These are phyloP conservation scores for Nakazawaea molendinolei DNA, from an alignment of 805 yeast species.

Conservation along the genomic window DNA sequence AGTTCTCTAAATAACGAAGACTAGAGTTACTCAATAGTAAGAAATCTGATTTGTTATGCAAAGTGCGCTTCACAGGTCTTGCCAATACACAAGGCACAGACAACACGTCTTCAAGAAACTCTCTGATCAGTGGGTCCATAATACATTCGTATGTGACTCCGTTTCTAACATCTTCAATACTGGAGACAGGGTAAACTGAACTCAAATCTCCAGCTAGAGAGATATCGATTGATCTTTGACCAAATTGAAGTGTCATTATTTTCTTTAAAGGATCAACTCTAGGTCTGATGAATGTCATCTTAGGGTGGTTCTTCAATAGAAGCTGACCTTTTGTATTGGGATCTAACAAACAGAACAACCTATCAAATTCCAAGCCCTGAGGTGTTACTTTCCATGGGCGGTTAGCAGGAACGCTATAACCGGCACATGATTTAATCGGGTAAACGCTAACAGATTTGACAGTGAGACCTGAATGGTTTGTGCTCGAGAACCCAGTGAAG, in stretches of 20 bases:
- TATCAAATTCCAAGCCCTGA: conserved; percentile 32
- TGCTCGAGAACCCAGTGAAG: conserved; percentile 1
- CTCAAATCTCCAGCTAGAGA: conserved; percentile 2
- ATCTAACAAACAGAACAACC: conserved; percentile 31
- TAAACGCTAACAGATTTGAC: conserved; percentile 24
- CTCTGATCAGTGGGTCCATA: conserved; percentile 16
- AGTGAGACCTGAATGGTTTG: background rate
- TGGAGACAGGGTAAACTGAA: background rate
- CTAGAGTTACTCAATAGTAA: conserved; percentile 28
- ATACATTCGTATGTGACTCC: conserved; percentile 13
- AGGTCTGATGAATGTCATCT: conserved; percentile 31
- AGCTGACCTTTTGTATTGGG: conserved; percentile 21
- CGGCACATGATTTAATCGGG: conserved; percentile 39
- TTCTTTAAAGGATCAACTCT: conserved; percentile 15
- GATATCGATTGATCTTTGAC: background rate
- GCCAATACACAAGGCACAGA: conserved; percentile 31
- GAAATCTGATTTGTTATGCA: conserved; percentile 33
- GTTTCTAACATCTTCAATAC: conserved; percentile 1
- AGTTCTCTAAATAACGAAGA: conserved; percentile 17
- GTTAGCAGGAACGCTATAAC: conserved; percentile 20
- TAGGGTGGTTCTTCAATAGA: conserved; percentile 25
- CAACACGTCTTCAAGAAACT: conserved; percentile 24
- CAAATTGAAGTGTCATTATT: conserved; percentile 13
- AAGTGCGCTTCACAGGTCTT: conserved; percentile 5
- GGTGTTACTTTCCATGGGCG: conserved; percentile 22